These are phyloP conservation scores for Avena eriantha DNA, from an alignment of 176 grass and related monocot species.

Conservation along the genomic window DNA sequence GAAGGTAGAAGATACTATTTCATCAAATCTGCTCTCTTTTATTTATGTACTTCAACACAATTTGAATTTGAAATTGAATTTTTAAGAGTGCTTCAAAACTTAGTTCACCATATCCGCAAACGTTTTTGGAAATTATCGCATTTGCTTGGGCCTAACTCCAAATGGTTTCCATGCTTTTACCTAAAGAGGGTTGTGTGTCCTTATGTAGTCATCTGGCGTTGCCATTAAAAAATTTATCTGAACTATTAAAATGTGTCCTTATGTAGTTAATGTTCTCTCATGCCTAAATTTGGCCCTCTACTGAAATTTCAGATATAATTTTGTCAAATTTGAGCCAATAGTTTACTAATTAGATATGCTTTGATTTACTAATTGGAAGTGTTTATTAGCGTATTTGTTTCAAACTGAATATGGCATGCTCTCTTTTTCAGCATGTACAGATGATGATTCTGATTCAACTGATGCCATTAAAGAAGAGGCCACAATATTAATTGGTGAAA, in stretches of 20 bases:
- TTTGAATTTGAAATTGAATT: neutral
- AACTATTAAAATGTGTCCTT: neutral
- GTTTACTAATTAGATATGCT: constrained; percentile 12
- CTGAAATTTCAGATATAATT: neutral
- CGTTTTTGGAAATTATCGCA: neutral
- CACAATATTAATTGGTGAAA: constrained; percentile 60
- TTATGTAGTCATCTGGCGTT: neutral
- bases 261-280: constrained; percentile 14
- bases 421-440: constrained; percentile 38
- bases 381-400: neutral
- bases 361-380: constrained; percentile 5
- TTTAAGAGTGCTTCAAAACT: neutral
- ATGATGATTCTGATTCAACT: constrained; percentile 46
- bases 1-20: neutral
- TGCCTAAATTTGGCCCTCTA: constrained; percentile 3
- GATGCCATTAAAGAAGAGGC: constrained; percentile 60
- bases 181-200: neutral
- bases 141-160: neutral
- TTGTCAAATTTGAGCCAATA: neutral
- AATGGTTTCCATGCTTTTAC: neutral
- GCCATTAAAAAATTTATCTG: neutral
- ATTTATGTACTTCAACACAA: neutral
- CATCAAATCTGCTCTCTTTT: neutral
- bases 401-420: neutral
- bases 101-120: neutral